Evolutionary conservation across 1,284 basidiomycete genomes (phyloP).

Genomic region (Neolentinus lepideus): DNA sequence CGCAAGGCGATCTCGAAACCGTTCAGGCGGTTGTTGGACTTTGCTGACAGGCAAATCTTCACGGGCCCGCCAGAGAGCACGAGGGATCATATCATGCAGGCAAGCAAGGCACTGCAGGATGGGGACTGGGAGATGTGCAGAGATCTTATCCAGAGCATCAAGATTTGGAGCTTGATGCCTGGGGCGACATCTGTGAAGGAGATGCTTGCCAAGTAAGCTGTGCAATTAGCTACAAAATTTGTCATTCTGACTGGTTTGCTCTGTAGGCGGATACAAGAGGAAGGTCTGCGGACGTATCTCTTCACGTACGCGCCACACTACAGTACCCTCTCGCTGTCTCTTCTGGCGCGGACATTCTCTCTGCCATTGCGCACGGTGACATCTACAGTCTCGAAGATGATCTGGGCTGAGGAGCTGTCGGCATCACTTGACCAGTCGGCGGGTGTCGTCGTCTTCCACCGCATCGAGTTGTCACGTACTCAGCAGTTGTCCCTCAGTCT

Average conservation of each 20-base stretch:
- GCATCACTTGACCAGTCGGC: constrained; percentile 91
- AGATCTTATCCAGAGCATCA: constrained; percentile 92
- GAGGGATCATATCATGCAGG: constrained; percentile 99
- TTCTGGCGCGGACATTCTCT: constrained; percentile 86
- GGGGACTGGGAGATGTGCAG: constrained; percentile 97
- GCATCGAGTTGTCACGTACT: constrained; percentile 82
- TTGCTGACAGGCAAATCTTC: constrained; percentile 96
- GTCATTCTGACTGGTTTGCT: constrained; percentile 6
- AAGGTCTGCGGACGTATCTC: constrained; percentile 93
- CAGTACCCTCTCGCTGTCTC: constrained; percentile 81
- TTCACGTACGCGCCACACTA: constrained; percentile 99
- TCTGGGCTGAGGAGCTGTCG: constrained; percentile 94
- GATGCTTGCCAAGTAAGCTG: constrained; percentile 85
- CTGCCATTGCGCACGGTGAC: constrained; percentile 77
- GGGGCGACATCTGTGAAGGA: constrained; percentile 85
- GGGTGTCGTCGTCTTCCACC: constrained; percentile 85
- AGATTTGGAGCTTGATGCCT: constrained; percentile 97
- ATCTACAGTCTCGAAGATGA: constrained; percentile 96
- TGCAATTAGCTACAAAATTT: constrained; percentile 1
- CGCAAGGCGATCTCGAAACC: constrained; percentile 90
- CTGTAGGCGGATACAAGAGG: constrained; percentile 91
- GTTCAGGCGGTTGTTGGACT: constrained; percentile 93
- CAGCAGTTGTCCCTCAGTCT: constrained; percentile 86
- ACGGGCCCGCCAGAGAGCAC: constrained; percentile 99
- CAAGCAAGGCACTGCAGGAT: constrained; percentile 91